phyloP scores from a whole-genome alignment of 2,329 filamentous ascomycete genomes.

The Lecanicillium sp. region DNA sequence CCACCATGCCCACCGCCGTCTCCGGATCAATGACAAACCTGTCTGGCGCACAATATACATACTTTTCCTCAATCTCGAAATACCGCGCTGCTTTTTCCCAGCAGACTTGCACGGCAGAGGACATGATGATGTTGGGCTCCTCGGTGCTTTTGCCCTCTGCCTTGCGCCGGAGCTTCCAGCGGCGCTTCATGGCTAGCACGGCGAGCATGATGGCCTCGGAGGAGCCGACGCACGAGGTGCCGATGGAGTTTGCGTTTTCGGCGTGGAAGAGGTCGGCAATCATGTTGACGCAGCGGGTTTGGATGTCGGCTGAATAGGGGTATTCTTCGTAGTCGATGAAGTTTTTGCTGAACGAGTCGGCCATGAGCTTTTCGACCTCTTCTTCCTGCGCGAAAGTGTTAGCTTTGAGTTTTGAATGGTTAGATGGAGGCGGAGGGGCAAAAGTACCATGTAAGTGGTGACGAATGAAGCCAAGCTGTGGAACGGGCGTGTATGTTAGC shows the following conservation, averaged over 20 bases:
- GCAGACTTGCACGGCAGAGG: constrained; percentile 89
- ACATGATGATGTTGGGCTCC: constrained; percentile 90
- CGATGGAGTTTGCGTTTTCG: constrained; percentile 63
- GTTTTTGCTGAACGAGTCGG: constrained; percentile 86
- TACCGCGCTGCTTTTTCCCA: constrained; percentile 91
- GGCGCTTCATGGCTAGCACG: constrained; percentile 88
- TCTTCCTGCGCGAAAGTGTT: constrained; percentile 56
- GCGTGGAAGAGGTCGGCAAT: constrained; percentile 85
- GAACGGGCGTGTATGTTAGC: constrained; percentile 5
- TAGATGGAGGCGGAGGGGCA: constrained; percentile 8
- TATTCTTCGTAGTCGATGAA: constrained; percentile 89
- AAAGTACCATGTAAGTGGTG: constrained; percentile 82
- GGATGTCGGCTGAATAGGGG: constrained; percentile 72
- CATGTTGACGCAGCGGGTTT: constrained; percentile 88
- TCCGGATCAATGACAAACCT: constrained; percentile 57
- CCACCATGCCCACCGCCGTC: constrained; percentile 50
- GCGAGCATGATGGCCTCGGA: constrained; percentile 83
- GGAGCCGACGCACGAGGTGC: constrained; percentile 81
- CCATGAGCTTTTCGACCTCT: constrained; percentile 93
- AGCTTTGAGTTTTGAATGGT: not conserved
- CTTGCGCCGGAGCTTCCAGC: constrained; percentile 81
- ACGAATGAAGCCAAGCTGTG: constrained; percentile 80
- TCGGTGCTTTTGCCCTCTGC: constrained; percentile 75
- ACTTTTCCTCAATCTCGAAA: constrained; percentile 90
- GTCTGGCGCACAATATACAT: constrained; percentile 53